Evolutionary conservation across 169 alveolate genomes (phyloP), one percentile per base, ranked within the genome.

Genomic region (Perkinsus marinus): DNA sequence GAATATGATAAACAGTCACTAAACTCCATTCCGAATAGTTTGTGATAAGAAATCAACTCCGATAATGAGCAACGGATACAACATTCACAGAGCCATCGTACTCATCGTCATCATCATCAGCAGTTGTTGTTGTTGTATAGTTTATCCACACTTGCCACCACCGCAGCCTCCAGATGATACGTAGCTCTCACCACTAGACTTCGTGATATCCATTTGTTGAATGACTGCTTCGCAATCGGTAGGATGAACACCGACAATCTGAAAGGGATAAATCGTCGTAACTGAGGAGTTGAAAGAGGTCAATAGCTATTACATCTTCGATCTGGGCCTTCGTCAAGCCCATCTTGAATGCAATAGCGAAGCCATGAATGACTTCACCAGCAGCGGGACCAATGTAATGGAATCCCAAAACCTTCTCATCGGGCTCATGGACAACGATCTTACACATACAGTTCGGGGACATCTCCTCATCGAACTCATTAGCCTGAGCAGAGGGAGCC

Each of bases 241-340:
- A 57, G 99, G 99, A 93, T 98, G 99, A 92, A 98, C 98, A 10
- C 99, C 99, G 22, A 98, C 96, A 92, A 96, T 93, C 90, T 95
- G 39, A 57, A 46, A 39, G 0, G 30, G 89, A 68, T 26, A 26
- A 43, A 68, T n/a, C n/a, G n/a, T n/a, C n/a, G n/a, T n/a, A n/a
- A n/a, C n/a, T 68, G 39, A 38, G 41, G 69, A 90, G 3, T 0
- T 39, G 36, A 43, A 7, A 30, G 41, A 43, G 22, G n/a, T 90
- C 36, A 17, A 38, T 39, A 30, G 22, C 0, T 57, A 2, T 57
- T 57, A 57, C 79, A 16, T 57, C 79, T 57, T 57, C 79, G 22
- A 57, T 57, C 22, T 57, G 79, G 22, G 79, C 5, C 79, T 57
- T 57, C 26, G 79, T n/a, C 39, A 39, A 5, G 19, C 79, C 43